Evolutionary conservation across 1,284 basidiomycete genomes (phyloP).

Genomic region (Pholiota adiposa): DNA sequence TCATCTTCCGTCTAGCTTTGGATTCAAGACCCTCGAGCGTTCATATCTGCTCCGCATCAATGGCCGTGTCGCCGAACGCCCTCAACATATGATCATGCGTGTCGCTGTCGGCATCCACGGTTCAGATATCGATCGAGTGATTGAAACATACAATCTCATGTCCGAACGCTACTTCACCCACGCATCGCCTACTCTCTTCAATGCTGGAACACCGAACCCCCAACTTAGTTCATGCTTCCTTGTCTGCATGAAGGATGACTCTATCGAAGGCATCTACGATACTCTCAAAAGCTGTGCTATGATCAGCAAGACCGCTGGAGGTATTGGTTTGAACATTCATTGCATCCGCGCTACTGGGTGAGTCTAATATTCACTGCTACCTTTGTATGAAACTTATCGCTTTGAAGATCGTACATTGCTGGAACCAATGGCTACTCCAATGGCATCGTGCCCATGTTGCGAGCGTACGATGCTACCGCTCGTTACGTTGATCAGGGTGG

Average conservation of each 20-base stretch:
- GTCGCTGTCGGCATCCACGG: conserved; percentile 99
- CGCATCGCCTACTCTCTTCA: conserved; percentile 98
- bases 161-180: conserved; percentile 98
- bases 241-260: conserved; percentile 98
- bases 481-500: conserved; percentile 99
- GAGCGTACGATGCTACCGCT: conserved; percentile 97
- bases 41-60: conserved; percentile 96
- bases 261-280: conserved; percentile 99
- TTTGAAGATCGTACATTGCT: conserved; percentile 79
- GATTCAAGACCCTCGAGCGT: conserved; percentile 99
- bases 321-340: conserved; percentile 97
- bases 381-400: conserved; percentile 18
- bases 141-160: conserved; percentile 96
- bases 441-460: conserved; percentile 99
- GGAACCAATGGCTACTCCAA: conserved; percentile 99
- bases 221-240: conserved; percentile 99
- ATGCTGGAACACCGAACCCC: conserved; percentile 94
- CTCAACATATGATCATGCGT: conserved; percentile 99
- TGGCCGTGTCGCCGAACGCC: conserved; percentile 95
- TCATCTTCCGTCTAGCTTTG: conserved; percentile 71
- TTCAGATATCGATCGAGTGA: conserved; percentile 83
- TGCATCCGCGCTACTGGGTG: conserved; percentile 96
- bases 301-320: conserved; percentile 99
- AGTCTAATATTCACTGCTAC: conserved; percentile 28
- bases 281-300: conserved; percentile 98